Conservation (phyloP, 2,329 filamentous ascomycete genomes). For the Pseudocercospora musae region DNA sequence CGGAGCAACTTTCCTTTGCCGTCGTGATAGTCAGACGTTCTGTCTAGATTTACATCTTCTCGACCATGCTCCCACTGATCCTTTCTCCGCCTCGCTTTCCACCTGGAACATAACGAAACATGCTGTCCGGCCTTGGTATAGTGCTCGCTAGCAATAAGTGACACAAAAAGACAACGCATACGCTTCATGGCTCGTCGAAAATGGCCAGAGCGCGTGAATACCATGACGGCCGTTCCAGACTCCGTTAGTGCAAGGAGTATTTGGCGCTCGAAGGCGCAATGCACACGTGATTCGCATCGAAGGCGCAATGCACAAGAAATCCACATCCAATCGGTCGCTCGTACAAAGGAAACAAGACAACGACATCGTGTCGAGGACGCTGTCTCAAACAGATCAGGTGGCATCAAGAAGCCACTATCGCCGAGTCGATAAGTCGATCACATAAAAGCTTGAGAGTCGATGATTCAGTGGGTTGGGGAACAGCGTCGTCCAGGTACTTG, state of each 20-base stretch:
- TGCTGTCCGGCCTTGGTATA: constrained; percentile 11
- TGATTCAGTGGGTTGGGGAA: neutral
- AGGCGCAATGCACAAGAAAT: neutral
- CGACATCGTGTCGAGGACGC: neutral
- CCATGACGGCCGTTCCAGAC: neutral
- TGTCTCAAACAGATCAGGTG: neutral
- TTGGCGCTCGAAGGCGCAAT: constrained; percentile 1
- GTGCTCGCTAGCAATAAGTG: constrained; percentile 16
- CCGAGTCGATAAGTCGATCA: neutral
- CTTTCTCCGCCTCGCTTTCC: neutral
- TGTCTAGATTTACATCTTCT: neutral
- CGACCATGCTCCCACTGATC: neutral
- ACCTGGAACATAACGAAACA: constrained; percentile 2
- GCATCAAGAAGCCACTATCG: neutral
- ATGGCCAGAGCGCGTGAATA: neutral
- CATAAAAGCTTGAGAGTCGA: neutral
- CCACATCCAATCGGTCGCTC: neutral
- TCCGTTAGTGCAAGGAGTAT: neutral
- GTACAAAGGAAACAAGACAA: constrained; percentile 1
- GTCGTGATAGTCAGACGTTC: neutral
- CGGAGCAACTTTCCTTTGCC: neutral
- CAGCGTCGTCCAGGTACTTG: neutral
- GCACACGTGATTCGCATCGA: neutral
- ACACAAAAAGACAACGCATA: constrained; percentile 1
- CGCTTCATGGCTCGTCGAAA: constrained; percentile 1